Evolutionary conservation across 805 yeast species (phyloP), one percentile per base, ranked within the genome.

Genomic region (Teunomyces funiuensis): DNA sequence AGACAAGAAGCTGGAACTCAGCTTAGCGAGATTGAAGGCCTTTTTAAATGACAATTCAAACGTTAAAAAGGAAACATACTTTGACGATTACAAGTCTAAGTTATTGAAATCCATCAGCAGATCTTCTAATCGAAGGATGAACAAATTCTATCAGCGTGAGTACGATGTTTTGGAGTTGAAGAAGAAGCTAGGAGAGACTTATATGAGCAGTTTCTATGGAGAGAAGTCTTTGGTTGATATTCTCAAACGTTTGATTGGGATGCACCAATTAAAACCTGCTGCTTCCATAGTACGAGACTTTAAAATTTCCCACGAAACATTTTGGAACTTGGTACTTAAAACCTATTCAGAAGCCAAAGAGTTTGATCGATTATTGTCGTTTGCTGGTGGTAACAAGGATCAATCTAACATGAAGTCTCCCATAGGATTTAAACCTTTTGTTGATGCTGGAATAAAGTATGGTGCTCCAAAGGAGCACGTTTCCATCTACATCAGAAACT

Each of bases 401-500:
- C 74, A 76, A 22, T 74, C 80, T 52, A 76, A 82, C 0, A 45
- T 54, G 20, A 82, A 78, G 46, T 79, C 93, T 0, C 85, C 87
- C 0, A 85, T 88, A 30, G 89, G 91, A 0, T 83, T 82, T 44
- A 73, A 71, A 45, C 81, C 84, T 0, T 81, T 88, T 48, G 85
- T 71, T 41, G 66, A 73, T 11, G 75, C 77, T 28, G 73, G 83
- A 28, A 52, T 76, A 29, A 54, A 52, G 4, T 70, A 69, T 41
- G 67, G 74, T 3, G 85, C 81, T 0, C 82, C 83, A 23, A 63
- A 70, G 28, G 65, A 77, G 16, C 81, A 81, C 37, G 87, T 91
- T 1, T 72, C 82, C 0, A 54, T 63, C 14, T 87, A 83, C 51
- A 74, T 88, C 14, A 63, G 69, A 13, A 62, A 79, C 60, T 80